Conservation (phyloP, 2,329 filamentous ascomycete genomes). For the Sporothrix sp. region DNA sequence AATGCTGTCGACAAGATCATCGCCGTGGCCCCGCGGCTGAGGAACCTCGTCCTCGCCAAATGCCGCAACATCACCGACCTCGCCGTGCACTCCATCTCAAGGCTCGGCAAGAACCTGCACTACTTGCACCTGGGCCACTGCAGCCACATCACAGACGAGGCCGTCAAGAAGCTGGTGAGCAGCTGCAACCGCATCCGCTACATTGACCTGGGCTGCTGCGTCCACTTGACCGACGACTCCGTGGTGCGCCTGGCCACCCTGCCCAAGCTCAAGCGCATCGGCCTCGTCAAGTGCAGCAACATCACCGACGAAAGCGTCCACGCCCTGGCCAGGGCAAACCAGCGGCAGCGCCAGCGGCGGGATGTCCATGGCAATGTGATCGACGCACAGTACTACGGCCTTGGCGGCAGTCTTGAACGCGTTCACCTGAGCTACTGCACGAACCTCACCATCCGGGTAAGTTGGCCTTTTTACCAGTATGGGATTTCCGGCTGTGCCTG, state of each 20-base stretch:
- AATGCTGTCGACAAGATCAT: conserved; percentile 83
- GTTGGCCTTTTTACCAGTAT: conserved; percentile 22
- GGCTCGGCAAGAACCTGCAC: conserved; percentile 88
- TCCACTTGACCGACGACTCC: conserved; percentile 80
- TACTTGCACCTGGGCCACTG: conserved; percentile 96
- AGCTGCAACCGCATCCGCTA: conserved; percentile 90
- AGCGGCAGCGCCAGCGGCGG: conserved; percentile 39
- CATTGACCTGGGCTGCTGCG: conserved; percentile 95
- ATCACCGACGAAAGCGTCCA: conserved; percentile 88
- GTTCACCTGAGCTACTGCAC: conserved; percentile 96
- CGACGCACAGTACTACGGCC: conserved; percentile 44
- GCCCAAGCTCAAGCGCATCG: conserved; percentile 89
- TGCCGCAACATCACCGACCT: conserved; percentile 87
- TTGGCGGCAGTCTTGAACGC: conserved; percentile 69
- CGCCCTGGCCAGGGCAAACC: conserved; percentile 65
- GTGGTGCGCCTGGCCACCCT: conserved; percentile 74
- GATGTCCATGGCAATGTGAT: conserved; percentile 38
- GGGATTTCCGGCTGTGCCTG: conserved; percentile 7
- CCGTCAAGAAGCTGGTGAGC: conserved; percentile 74
- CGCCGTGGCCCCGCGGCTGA: conserved; percentile 70
- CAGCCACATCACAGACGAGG: conserved; percentile 77
- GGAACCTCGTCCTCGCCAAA: conserved; percentile 90
- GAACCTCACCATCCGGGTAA: conserved; percentile 69
- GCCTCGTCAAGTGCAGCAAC: conserved; percentile 81
- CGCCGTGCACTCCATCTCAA: conserved; percentile 77